Base-by-base conservation (phyloP, 768 basidiomycete genomes). In the Cystofilobasidium bisporidii region DNA sequence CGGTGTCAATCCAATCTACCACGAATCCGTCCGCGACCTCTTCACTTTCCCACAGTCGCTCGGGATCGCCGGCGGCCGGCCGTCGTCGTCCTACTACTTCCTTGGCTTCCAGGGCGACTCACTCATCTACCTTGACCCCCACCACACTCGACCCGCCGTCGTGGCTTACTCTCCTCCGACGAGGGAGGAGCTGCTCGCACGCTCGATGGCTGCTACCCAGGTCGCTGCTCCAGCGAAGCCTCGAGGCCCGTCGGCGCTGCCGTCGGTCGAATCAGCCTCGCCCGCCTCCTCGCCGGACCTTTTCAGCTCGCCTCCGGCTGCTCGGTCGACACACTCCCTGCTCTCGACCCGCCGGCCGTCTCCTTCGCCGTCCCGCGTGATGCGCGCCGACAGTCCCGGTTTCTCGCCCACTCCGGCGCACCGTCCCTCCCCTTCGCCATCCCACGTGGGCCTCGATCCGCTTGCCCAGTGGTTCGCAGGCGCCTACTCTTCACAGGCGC, bases 41-140 rank as follows among this genome's bases (percentile, higher is more conserved):
- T 97, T 92, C 75, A 89, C 88, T 0, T 91, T 92, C 77, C 93
- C 93, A 0, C 94, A 98, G 78, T 90, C 87, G 2, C 88, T 96
- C 43, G 96, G 94, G 47, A 98, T 99, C 63, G 92, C 94, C 0
- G 94, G 96, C 45, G 94, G 94, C 2, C 83, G 96, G 26, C 96
- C 94, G 0, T 89, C 89, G n/a, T 92, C 90, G 0, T 96, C 92
- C 0, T 98, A 96, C 77, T 99, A 98, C 77, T 99, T 99, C 74
- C 89, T 99, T 58, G 94, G 91, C 20, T 82, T 86, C 0, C 94
- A 99, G 75, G 87, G 86, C 3, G 88, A 92, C 71, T 87, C 85
- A 59, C 81, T 98, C 10, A 78, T 78, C 75, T 80, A 80, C 72
- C 76, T 80, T 66, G 80, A 81, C 70, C 79, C 80, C 15, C 80